phyloP scores from a whole-genome alignment of 2,329 filamentous ascomycete species.

The Claviceps citrina region DNA sequence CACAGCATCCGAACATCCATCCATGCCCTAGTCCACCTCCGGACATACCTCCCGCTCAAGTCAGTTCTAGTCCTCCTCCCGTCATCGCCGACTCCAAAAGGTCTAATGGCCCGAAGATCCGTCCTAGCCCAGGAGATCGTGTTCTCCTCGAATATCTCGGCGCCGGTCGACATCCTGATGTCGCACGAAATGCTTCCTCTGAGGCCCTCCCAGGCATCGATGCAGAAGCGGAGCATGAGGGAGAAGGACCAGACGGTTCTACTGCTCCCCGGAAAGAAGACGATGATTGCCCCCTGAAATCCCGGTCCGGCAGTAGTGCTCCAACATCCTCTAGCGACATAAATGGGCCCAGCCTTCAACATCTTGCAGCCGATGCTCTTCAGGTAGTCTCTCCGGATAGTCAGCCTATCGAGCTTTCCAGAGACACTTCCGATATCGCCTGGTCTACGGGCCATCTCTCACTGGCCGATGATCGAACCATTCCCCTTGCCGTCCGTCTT shows the following conservation, averaged over 20 bases:
- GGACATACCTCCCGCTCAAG: conserved; percentile 22
- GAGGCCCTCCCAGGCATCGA: conserved; percentile 34
- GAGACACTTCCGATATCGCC: conserved; percentile 15
- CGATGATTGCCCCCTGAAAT: neutral
- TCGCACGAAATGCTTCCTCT: conserved; percentile 41
- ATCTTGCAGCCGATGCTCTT: conserved; percentile 19
- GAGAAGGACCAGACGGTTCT: neutral
- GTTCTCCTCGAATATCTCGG: conserved; percentile 52
- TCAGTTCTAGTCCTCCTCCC: conserved; percentile 18
- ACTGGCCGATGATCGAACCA: conserved; percentile 18
- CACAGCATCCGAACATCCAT: conserved; percentile 19
- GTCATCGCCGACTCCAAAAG: conserved; percentile 27
- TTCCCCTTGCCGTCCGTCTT: conserved; percentile 4
- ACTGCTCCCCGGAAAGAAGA: neutral
- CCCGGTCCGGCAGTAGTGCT: neutral
- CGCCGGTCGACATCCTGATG: conserved; percentile 47
- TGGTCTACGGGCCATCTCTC: conserved; percentile 18
- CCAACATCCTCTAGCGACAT: conserved; percentile 1
- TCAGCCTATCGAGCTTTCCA: conserved; percentile 7
- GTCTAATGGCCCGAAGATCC: conserved; percentile 37
- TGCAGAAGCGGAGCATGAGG: conserved; percentile 25
- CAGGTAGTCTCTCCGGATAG: conserved; percentile 13
- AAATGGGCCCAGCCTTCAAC: conserved; percentile 12
- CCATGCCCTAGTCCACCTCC: conserved; percentile 19
- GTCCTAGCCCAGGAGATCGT: conserved; percentile 44